A percentile compares a stretch with the other conserved stretches of the same genome.
Conservation (phyloP, 2,329 filamentous ascomycete species). For the Hypoxylon sp. region DNA sequence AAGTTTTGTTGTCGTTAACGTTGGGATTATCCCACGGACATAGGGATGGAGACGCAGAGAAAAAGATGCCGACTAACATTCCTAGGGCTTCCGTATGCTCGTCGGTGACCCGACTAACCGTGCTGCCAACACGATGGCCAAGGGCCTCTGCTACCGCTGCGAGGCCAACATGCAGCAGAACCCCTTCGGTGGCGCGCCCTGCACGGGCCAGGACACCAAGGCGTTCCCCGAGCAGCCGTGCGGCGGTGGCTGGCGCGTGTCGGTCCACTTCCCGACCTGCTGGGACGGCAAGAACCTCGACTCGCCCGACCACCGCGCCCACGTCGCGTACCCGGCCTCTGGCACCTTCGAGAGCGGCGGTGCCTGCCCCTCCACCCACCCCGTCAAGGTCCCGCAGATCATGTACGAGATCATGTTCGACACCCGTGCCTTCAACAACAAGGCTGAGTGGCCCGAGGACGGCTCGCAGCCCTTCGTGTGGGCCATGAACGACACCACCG, state of each 20-base stretch:
- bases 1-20: conserved; percentile 12
- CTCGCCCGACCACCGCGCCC: conserved; percentile 45
- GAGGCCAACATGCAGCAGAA: conserved; percentile 44
- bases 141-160: conserved; percentile 45
- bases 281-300: conserved; percentile 48
- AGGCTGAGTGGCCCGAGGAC: conserved; percentile 48
- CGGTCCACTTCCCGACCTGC: conserved; percentile 44
- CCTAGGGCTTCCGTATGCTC: conserved; percentile 46
- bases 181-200: conserved; percentile 45
- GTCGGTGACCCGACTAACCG: conserved; percentile 44
- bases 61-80: conserved; percentile 9
- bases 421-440: conserved; percentile 46
- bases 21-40: too few species aligned
- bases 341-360: conserved; percentile 44
- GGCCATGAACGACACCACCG: conserved; percentile 47
- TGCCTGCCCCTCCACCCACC: conserved; percentile 44
- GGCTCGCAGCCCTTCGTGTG: conserved; percentile 45
- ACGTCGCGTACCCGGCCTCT: conserved; percentile 42
- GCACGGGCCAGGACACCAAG: conserved; percentile 44
- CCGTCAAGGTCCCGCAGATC: conserved; percentile 48
- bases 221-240: conserved; percentile 40
- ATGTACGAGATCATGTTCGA: conserved; percentile 55
- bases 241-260: conserved; percentile 43
- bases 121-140: conserved; percentile 39
- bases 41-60: neutral